Evolutionary conservation across 345 rosid genomes (phyloP).

Genomic region (Salix brachista): DNA sequence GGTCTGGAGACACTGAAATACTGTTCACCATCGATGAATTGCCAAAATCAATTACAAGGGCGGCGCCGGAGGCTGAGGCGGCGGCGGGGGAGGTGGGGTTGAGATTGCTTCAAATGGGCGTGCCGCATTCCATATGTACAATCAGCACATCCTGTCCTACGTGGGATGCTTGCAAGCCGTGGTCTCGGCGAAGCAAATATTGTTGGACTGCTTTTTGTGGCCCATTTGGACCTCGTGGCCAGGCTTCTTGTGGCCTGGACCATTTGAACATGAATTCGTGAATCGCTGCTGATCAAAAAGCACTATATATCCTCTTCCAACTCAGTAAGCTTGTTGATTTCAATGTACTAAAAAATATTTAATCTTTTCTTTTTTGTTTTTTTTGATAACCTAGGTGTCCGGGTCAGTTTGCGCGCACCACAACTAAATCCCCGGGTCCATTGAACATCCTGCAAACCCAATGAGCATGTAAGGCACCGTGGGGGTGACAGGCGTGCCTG

Average conservation of each 20-base stretch:
- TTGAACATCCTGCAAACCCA: no score
- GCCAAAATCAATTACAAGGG: constrained; percentile 28
- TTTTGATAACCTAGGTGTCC: no score
- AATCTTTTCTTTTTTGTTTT: no score
- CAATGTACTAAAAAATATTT: no score
- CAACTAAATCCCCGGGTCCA: no score
- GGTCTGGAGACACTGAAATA: constrained; percentile 21
- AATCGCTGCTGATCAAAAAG: constrained; percentile 4
- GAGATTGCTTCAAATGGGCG: constrained; percentile 43
- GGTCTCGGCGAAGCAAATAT: constrained; percentile 46
- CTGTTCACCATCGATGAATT: constrained; percentile 15
- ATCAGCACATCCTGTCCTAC: constrained; percentile 54
- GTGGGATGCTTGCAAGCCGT: constrained; percentile 57
- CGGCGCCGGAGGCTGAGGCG: background rate
- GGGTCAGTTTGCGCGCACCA: no score
- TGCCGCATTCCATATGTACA: constrained; percentile 53
- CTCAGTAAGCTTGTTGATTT: background rate
- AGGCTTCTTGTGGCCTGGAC: constrained; percentile 56
- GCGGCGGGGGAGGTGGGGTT: background rate
- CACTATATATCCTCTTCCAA: no score
- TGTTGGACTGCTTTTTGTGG: constrained; percentile 61
- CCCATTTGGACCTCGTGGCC: constrained; percentile 43
- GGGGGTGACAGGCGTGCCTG: no score
- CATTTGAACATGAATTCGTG: constrained; percentile 9
- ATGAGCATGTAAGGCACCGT: no score